A percentile compares a stretch with the other conserved stretches of the same genome.
Evolutionary conservation across 2,329 filamentous ascomycete species (phyloP).

Genomic region (Fusarium clavum): DNA sequence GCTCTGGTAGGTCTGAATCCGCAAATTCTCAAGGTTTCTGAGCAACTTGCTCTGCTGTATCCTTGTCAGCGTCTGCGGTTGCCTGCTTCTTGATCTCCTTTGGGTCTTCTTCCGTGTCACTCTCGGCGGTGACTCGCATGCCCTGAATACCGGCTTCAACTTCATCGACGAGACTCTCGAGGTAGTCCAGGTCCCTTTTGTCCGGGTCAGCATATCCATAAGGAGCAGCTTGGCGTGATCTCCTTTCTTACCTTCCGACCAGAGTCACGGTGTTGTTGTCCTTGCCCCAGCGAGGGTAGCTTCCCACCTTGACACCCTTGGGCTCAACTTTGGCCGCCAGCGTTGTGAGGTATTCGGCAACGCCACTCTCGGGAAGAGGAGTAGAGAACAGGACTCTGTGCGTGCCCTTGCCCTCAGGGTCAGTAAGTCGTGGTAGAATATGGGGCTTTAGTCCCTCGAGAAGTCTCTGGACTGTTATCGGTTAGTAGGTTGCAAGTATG

Average conservation of each 20-base stretch:
- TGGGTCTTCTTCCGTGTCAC: constrained; percentile 73
- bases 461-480: constrained; percentile 72
- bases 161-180: constrained; percentile 83
- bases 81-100: constrained; percentile 34
- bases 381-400: constrained; percentile 86
- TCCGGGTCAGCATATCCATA: constrained; percentile 27
- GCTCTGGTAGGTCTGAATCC: neutral
- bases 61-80: constrained; percentile 24
- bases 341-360: constrained; percentile 85
- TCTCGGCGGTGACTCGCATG: constrained; percentile 74
- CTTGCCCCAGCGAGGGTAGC: constrained; percentile 93
- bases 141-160: constrained; percentile 83
- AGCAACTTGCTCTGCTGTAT: constrained; percentile 11
- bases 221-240: constrained; percentile 31
- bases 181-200: constrained; percentile 74
- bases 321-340: constrained; percentile 78
- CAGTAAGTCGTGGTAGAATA: constrained; percentile 76
- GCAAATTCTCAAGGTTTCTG: constrained; percentile 27
- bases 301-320: constrained; percentile 90
- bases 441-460: constrained; percentile 80
- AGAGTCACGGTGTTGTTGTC: constrained; percentile 89
- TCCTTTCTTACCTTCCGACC: constrained; percentile 68
- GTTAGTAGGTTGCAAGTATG: constrained; percentile 17
- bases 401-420: constrained; percentile 85
- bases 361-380: constrained; percentile 84